Base-by-base conservation (phyloP, 2,329 filamentous ascomycete genomes). In the Fusarium oligoseptatum region DNA sequence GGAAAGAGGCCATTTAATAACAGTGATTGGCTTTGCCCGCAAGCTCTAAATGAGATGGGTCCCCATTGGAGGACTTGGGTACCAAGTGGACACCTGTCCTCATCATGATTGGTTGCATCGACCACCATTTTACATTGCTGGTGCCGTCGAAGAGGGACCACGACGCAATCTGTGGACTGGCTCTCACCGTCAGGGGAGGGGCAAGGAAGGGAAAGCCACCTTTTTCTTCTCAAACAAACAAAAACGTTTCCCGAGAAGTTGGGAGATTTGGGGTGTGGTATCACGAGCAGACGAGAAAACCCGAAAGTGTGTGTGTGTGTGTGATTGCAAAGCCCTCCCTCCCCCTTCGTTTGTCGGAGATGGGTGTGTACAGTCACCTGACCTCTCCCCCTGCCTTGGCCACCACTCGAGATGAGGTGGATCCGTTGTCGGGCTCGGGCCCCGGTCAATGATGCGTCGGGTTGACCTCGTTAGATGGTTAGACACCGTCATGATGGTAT, bases 21-120 rank as follows among this genome's bases (percentile, higher is more conserved):
- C 60, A 74, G 48, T 77, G 74, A 78, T 76, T 78, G 76, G 76
- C 45, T 41, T 58, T 64, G 17, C 32, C 24, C 24, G 71, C 57
- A 69, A 64, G 43, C 64, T 73, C 60, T 70, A 67, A 68, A 66
- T 68, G 60, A 69, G 60, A 27, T 56, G n/a, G 20, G 20, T 4
- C 7, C 4, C 74, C 60, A 78, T 78, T 78, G 76, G 76, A 27
- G 7, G 15, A 12, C 10, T 32, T 20, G 29, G n/a, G 36, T 14
- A n/a, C 37, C 57, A 24, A 43, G 73, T 64, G 76, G 74, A 58
- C 27, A 52, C 24, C 3, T n/a, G 39, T 63, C 58, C 32, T 63
- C 63, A 55, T 64, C 14, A 36, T 60, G 56, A 78, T 77, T 76
- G 74, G 76, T 37, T 57, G 52, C 50, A 61, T 64, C 60, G 29